Conservation (phyloP, 345 rosid species). For the Erodium maritimum region DNA sequence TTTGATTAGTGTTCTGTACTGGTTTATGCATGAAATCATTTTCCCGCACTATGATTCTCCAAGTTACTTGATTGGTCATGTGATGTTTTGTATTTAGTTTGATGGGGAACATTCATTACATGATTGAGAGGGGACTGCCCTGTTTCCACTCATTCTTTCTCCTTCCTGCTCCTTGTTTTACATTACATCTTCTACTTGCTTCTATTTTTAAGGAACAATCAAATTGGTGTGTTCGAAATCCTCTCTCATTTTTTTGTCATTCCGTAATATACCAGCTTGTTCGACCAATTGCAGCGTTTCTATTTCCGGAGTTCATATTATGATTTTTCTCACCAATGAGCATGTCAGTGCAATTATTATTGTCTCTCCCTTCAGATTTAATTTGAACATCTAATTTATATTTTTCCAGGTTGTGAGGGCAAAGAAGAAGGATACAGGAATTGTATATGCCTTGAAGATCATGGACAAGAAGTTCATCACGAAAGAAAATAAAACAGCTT, state of each 20-base stretch:
- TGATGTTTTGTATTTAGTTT: neutral
- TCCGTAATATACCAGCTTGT: neutral
- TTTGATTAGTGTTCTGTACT: neutral
- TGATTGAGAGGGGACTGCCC: neutral
- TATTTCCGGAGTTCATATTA: neutral
- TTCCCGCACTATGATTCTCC: neutral
- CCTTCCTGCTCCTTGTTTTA: neutral
- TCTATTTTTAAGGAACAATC: no score
- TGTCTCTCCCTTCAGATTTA: neutral
- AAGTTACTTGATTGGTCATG: neutral
- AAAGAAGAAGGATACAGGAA: conserved; percentile 80
- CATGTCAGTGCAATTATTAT: neutral
- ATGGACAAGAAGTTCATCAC: conserved; percentile 99
- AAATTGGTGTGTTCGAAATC: no score
- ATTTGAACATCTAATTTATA: conserved; percentile 10
- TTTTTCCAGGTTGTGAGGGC: conserved; percentile 79
- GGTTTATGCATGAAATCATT: neutral
- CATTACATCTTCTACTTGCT: neutral
- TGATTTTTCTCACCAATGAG: no score
- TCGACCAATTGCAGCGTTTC: neutral
- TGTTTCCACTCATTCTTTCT: neutral
- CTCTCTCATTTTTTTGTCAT: no score
- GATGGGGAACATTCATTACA: neutral
- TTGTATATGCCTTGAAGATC: conserved; percentile 83
- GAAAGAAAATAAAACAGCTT: conserved; percentile 93